A percentile compares a stretch with the other conserved stretches of the same genome.
These are phyloP conservation scores for Ajuga chamaepitys DNA, from an alignment of 257 asterid genomes.

Conservation along the genomic window DNA sequence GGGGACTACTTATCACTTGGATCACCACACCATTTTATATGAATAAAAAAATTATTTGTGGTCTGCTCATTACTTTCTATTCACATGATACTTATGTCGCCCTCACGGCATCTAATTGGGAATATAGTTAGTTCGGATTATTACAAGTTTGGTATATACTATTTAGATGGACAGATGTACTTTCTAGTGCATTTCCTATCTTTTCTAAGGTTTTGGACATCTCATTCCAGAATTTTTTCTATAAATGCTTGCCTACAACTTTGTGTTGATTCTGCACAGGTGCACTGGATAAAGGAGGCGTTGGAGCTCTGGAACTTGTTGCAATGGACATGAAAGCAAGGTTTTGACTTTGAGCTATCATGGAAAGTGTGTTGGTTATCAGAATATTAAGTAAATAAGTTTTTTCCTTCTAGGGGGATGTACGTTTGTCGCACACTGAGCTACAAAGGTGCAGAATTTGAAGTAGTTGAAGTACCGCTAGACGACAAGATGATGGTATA, in stretches of 20 bases:
- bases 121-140: background rate
- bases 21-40: too few relatives aligned
- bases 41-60: constrained; percentile 2
- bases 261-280: constrained; percentile 36
- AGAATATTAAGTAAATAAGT: constrained; percentile 14
- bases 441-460: constrained; percentile 94
- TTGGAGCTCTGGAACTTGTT: constrained; percentile 99
- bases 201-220: background rate
- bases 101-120: constrained; percentile 1
- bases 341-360: constrained; percentile 27
- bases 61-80: constrained; percentile 8
- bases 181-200: constrained; percentile 5
- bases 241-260: background rate
- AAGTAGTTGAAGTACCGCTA: constrained; percentile 87
- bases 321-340: constrained; percentile 99
- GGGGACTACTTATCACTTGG: too few relatives aligned
- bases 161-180: background rate
- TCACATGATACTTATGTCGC: background rate
- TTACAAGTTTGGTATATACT: background rate
- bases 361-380: background rate
- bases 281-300: constrained; percentile 96
- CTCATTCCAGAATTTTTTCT: background rate
- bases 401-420: constrained; percentile 75
- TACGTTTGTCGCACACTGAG: constrained; percentile 98
- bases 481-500: constrained; percentile 79